Percentiles rank a stretch among this genome's conserved stretches.
These are phyloP conservation scores for Boletus rex-veris DNA, from an alignment of 768 basidiomycete species.

Conservation along the genomic window DNA sequence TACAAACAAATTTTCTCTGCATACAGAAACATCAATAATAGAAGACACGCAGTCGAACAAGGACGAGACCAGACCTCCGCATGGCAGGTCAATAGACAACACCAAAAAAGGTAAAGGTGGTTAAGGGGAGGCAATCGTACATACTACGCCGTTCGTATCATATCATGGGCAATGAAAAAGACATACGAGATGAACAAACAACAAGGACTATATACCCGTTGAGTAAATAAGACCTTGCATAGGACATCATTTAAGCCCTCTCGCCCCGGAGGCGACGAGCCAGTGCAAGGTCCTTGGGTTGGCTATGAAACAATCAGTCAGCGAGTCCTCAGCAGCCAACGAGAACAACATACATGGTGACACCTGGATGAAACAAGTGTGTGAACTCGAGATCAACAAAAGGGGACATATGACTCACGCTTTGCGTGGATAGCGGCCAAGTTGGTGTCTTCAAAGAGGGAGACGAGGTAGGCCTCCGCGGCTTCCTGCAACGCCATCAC, in stretches of 20 bases:
- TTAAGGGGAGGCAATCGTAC: conserved; percentile 21
- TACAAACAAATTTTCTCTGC: conserved; percentile 25
- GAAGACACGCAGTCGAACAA: not conserved
- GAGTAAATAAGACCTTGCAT: not conserved
- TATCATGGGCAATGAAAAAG: conserved; percentile 13
- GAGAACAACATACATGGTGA: conserved; percentile 49
- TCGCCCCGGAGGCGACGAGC: conserved; percentile 85
- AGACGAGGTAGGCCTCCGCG: conserved; percentile 85
- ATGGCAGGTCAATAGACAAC: conserved; percentile 5
- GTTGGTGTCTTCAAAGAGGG: conserved; percentile 85
- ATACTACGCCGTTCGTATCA: conserved; percentile 31
- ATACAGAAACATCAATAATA: not conserved
- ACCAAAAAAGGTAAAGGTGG: conserved; percentile 2
- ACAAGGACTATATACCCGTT: not conserved
- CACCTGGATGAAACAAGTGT: conserved; percentile 33
- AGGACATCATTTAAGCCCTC: conserved; percentile 52
- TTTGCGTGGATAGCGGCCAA: conserved; percentile 90
- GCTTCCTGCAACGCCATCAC: conserved; percentile 94
- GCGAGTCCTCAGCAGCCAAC: not conserved
- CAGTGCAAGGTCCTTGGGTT: conserved; percentile 87
- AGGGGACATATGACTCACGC: conserved; percentile 38
- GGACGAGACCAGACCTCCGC: not conserved
- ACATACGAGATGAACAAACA: conserved; percentile 17
- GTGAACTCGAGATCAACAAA: conserved; percentile 9
- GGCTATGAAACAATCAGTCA: conserved; percentile 40